Conservation (phyloP, 2,329 filamentous ascomycete genomes). For the Thielaviopsis punctulata region DNA sequence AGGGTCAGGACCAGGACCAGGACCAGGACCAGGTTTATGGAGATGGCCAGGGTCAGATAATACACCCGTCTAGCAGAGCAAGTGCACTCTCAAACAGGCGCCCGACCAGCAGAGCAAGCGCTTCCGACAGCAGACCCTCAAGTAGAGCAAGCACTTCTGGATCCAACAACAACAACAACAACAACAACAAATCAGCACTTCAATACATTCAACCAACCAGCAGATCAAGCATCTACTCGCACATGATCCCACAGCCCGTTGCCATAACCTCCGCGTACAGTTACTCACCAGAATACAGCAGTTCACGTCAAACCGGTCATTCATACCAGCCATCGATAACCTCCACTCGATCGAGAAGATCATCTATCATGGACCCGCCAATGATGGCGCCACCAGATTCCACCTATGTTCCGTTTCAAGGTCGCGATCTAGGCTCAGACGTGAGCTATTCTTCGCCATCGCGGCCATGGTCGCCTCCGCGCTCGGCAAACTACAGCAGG, state of each 20-base stretch:
- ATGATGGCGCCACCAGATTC: slow-evolving; percentile 46
- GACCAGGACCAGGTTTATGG: neutral
- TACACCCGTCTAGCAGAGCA: neutral
- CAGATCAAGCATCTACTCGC: slow-evolving; percentile 1
- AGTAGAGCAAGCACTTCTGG: neutral
- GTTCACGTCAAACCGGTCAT: slow-evolving; percentile 26
- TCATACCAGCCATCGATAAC: slow-evolving; percentile 37
- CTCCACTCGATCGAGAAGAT: slow-evolving; percentile 27
- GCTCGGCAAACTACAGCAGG: slow-evolving; percentile 45
- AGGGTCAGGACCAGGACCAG: neutral
- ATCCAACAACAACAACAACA: neutral
- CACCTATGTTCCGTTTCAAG: slow-evolving; percentile 41
- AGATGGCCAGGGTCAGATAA: neutral
- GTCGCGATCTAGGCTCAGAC: slow-evolving; percentile 22
- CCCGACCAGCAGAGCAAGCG: slow-evolving; percentile 2
- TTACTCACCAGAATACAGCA: slow-evolving; percentile 28
- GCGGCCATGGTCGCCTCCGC: slow-evolving; percentile 41
- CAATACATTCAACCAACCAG: slow-evolving; percentile 2
- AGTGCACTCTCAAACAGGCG: neutral
- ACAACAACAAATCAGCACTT: neutral
- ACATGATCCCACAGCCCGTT: neutral
- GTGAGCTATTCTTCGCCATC: slow-evolving; percentile 29
- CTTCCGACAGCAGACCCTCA: neutral
- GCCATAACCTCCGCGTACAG: slow-evolving; percentile 14
- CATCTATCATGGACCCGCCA: slow-evolving; percentile 39